Evolutionary conservation across 768 basidiomycete genomes (phyloP).

Genomic region (Daedalea quercina): DNA sequence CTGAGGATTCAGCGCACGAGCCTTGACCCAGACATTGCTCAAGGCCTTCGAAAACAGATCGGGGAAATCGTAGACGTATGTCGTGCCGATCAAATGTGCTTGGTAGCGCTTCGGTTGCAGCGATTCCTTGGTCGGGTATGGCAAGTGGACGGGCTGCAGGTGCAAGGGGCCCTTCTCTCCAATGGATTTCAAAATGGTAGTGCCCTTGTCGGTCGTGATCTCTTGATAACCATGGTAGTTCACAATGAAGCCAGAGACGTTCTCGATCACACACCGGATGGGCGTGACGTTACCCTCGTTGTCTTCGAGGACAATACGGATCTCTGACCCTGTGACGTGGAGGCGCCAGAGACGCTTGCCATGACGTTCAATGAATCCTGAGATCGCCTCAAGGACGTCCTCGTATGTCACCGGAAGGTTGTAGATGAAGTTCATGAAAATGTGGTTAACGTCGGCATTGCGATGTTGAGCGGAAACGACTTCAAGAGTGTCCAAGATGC

Average conservation of each 20-base stretch:
- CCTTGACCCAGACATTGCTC: constrained; percentile 85
- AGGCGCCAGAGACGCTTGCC: constrained; percentile 98
- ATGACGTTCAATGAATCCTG: constrained; percentile 99
- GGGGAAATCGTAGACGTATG: constrained; percentile 99
- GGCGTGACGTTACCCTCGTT: constrained; percentile 91
- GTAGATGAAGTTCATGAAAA: constrained; percentile 99
- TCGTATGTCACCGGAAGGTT: constrained; percentile 93
- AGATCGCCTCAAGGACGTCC: constrained; percentile 92
- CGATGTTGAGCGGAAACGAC: constrained; percentile 86
- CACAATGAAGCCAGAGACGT: constrained; percentile 97
- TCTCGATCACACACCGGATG: constrained; percentile 97
- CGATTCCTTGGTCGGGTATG: constrained; percentile 96
- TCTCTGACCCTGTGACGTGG: constrained; percentile 96
- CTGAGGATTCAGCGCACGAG: constrained; percentile 54
- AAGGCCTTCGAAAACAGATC: constrained; percentile 97
- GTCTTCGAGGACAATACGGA: constrained; percentile 92
- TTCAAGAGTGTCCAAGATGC: constrained; percentile 90
- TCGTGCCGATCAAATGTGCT: constrained; percentile 96
- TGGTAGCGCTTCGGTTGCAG: constrained; percentile 98
- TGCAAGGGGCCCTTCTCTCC: constrained; percentile 97
- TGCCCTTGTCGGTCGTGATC: constrained; percentile 92
- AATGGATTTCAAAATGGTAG: constrained; percentile 94
- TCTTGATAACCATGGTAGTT: constrained; percentile 98
- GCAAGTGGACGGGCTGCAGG: constrained; percentile 87
- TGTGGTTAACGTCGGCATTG: constrained; percentile 96